These are phyloP conservation scores for Mycena indigotica DNA, from an alignment of 768 basidiomycete species.

Conservation along the genomic window DNA sequence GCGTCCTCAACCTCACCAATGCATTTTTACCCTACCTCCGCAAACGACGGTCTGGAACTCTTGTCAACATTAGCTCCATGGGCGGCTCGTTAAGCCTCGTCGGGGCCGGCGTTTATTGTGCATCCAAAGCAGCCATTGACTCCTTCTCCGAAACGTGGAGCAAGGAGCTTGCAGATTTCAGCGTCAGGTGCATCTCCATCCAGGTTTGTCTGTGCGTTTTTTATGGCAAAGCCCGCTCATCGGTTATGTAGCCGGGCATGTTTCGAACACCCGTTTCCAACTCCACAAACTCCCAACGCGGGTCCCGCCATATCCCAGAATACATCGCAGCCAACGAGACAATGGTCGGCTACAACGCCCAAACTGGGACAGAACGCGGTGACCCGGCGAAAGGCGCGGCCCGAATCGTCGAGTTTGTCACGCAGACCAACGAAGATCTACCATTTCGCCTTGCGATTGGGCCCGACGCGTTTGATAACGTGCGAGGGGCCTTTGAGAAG, in stretches of 20 bases:
- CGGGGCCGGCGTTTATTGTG: slow-evolving; percentile 22
- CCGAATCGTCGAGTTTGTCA: slow-evolving; percentile 17
- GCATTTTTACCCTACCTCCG: slow-evolving; percentile 32
- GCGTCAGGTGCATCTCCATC: slow-evolving; percentile 7
- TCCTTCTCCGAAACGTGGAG: slow-evolving; percentile 11
- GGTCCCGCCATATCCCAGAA: slow-evolving; percentile 10
- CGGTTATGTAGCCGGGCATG: slow-evolving; percentile 7
- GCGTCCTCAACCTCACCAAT: slow-evolving; percentile 28
- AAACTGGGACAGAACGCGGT: slow-evolving; percentile 17
- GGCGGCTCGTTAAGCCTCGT: slow-evolving; percentile 2
- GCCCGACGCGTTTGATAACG: slow-evolving; percentile 5
- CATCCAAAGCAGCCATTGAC: slow-evolving; percentile 25
- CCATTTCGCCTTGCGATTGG: slow-evolving; percentile 18
- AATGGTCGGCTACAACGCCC: slow-evolving; percentile 1
- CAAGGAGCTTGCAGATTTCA: background rate
- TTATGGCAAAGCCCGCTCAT: no score
- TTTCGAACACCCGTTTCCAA: slow-evolving; percentile 21
- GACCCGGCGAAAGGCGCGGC: slow-evolving; percentile 17
- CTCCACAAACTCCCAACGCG: slow-evolving; percentile 7
- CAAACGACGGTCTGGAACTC: slow-evolving; percentile 11
- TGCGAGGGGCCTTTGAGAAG: background rate
- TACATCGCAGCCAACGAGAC: slow-evolving; percentile 14
- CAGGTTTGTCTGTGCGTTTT: slow-evolving; percentile 5
- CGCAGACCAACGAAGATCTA: slow-evolving; percentile 1
- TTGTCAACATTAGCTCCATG: slow-evolving; percentile 25